Base-by-base conservation (phyloP, 2,329 filamentous ascomycete genomes). In the Trichoderma afroharzianum region DNA sequence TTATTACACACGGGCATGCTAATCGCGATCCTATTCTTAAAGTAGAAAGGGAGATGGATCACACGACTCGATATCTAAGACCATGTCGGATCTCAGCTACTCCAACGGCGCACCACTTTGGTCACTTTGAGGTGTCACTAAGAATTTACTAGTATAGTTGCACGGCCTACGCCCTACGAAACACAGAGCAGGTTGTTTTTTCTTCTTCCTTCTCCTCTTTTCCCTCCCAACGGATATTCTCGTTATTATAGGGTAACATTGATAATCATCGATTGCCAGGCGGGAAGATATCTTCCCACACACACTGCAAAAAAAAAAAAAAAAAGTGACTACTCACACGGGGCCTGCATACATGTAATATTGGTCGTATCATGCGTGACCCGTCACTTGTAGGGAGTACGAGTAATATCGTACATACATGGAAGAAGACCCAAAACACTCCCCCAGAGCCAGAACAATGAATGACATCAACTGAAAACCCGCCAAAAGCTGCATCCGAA, bases 31-130 rank as follows among this genome's bases (percentile, higher is more conserved):
- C 36, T 63, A 26, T 43, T 32, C n/a, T 14, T 14, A 47, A 14
- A 43, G 24, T 24, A 53, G 26, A 47, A 30, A 21, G 43, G n/a
- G 43, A 50, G 43, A 50, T 30, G 47, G 50, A 67, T 67, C 63
- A 67, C 63, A 67, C 63, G 63, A 67, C 63, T 67, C 63, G 50
- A 67, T 24, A 28, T 36, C 53, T 24, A 18, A 50, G 30, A 43
- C 18, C 21, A 14, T 26, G 21, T n/a, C 47, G 47, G 47, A 53
- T 67, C 57, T 30, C 33, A 57, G 32, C 63, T 57, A 21, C 50
- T 36, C 50, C 21, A 36, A 67, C 26, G 11, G 47, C 50, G 63
- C 32, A 28, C 18, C 50, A n/a, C 36, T 43, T 43, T 67, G 32
- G 50, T 67, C 47, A 33, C 47, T 28, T 67, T 15, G 32, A 14